Percentiles rank a stretch among this genome's conserved stretches.
phyloP scores from a whole-genome alignment of 192 early-diverging fungal species.

The Entomortierella parvispora region DNA sequence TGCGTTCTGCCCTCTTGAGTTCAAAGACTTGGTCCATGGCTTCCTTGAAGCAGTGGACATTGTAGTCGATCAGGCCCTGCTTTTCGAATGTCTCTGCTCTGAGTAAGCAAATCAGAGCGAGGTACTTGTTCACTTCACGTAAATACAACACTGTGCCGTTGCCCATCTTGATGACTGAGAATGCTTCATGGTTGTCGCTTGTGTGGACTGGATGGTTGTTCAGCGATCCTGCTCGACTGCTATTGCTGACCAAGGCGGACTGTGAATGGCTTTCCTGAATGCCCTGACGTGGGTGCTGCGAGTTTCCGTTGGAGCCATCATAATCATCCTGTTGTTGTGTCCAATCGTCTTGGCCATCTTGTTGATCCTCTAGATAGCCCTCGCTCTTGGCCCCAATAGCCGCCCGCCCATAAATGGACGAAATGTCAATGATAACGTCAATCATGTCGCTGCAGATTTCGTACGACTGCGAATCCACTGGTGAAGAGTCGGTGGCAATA shows the following conservation, averaged over 20 bases:
- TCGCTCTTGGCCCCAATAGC: conserved; percentile 54
- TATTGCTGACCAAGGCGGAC: conserved; percentile 9
- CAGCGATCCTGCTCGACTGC: conserved; percentile 35
- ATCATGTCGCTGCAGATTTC: conserved; percentile 96
- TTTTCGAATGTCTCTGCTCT: conserved; percentile 87
- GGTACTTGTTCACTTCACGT: conserved; percentile 79
- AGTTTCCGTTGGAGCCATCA: conserved; percentile 18
- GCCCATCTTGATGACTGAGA: conserved; percentile 76
- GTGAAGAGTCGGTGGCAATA: conserved; percentile 93
- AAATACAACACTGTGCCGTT: conserved; percentile 86
- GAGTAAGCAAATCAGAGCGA: conserved; percentile 82
- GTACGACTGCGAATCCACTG: conserved; percentile 89
- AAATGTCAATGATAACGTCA: conserved; percentile 89
- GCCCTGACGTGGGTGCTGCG: conserved; percentile 1
- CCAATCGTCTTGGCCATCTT: conserved; percentile 39
- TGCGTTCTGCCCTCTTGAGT: conserved; percentile 54
- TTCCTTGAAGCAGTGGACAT: conserved; percentile 84
- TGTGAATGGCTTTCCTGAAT: conserved; percentile 18
- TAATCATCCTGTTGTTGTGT: conserved; percentile 31
- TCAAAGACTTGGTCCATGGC: conserved; percentile 85
- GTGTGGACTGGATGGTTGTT: conserved; percentile 27
- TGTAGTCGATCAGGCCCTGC: conserved; percentile 87
- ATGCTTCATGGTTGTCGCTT: conserved; percentile 61
- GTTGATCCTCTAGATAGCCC: conserved; percentile 42
- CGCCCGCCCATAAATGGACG: conserved; percentile 75